Base-by-base conservation (phyloP, 495 filamentous ascomycete species). In the Hypoxylon perforatum region DNA sequence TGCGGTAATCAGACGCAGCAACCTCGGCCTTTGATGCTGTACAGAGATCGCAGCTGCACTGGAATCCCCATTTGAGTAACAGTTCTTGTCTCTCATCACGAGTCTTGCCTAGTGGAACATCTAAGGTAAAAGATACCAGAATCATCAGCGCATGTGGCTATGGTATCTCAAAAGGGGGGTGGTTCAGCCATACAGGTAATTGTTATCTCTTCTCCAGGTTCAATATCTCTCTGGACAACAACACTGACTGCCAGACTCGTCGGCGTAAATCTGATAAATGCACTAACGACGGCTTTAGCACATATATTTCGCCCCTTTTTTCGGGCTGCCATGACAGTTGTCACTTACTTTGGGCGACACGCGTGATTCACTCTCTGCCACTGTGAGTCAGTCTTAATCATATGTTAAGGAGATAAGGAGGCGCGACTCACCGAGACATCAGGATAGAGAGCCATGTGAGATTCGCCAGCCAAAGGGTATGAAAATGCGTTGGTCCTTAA, bases 301-400 rank as follows among this genome's bases (percentile, higher is more conserved):
- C n/a, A n/a, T n/a, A n/a, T n/a, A n/a, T n/a, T n/a, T 39, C 39
- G 19, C 46, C 25, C 14, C 18, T 44, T 10, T 21, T 44, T 10
- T 21, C 18, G 17, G 15, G 12, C 14, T 52, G 11, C 21, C 22
- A 14, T 51, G 14, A 11, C 18, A 0, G 11, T 28, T 10, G 4
- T 3, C 7, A 65, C 75, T 73, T 63, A 80, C 77, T 77, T 78
- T 50, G 79, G 77, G 12, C 67, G 76, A 42, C 77, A 79, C 1
- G 74, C 77, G 51, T 81, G 77, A 48, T 80, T 81, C 28, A 80
- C 73, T 51, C 76, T 73, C 77, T 78, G 12, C n/a, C 19, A 7
- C 19, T 1, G 6, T 19, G 18, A 8, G 8, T 41, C 39, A 61
- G 65, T 52, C n/a, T 33, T 18, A 1, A 4, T n/a, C 11, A 23